Evolutionary conservation across 257 asterid genomes (phyloP), one percentile per base, ranked within the genome.

Genomic region (Nicotiana knightiana): DNA sequence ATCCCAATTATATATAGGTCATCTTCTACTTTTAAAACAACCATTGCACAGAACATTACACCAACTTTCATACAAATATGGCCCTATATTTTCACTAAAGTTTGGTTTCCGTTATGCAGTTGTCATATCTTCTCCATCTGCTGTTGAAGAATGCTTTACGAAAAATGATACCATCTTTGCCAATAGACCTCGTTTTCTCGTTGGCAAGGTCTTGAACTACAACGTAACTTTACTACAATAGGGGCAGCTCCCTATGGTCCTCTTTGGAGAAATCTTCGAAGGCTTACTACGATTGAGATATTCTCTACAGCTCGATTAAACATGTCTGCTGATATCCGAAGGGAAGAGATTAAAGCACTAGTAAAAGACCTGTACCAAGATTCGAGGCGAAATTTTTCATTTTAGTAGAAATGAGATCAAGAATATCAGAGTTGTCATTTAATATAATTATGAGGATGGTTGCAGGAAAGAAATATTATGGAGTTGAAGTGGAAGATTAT

Each of bases 301-400:
- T 85, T 91, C 76, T 89, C 93, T 9, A 61, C 87, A 3, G 77
- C 73, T 73, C 83, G 90, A 78, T 86, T 90, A 13, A 85, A 77
- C 3, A 85, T 48, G 24, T 85, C 92, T 3, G 87, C 92, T 6
- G 5, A 2, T 1, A 75, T 87, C 12, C 87, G 91, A 39, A 89
- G 88, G 53, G 84, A 89, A 9, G 90, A 82, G 37, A 61, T 82
- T 12, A 61, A 61, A 15, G 17, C 80, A 16, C 18, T 88, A 8
- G 37, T 86, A 4, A 83, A 91, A 5, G 84, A 32, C 0, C 10
- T 90, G 33, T 26, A 30, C 37, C 58, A 55, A 39, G 62, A 12
- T 8, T 80, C 85, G 9, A 80, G 66, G 61, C 16, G 26, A 18
- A 79, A 79, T 17, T 32, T 17, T 32, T 12, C 68, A n/a, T 15